Conservation (phyloP, 805 yeast genomes). For the Monosporozyma servazzii region DNA sequence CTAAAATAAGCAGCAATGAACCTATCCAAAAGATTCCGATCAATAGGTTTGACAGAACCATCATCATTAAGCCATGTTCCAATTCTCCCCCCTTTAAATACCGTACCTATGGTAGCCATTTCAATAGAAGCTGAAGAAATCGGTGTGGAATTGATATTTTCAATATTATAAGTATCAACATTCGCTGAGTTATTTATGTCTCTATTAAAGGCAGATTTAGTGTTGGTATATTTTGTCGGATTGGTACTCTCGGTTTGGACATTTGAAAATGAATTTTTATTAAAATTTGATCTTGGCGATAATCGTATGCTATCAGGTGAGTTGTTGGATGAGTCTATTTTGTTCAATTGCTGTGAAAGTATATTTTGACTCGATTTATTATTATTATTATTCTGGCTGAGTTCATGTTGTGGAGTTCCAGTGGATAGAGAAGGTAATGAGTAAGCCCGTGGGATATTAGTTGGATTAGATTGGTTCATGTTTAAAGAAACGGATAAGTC, state of each 20-base stretch:
- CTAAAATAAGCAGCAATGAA: conserved; percentile 38
- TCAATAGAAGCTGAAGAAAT: conserved; percentile 25
- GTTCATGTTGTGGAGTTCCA: background rate
- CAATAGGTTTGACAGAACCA: conserved; percentile 23
- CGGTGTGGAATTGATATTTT: conserved; percentile 20
- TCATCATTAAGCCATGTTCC: conserved; percentile 21
- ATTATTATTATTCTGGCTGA: background rate
- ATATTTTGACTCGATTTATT: background rate
- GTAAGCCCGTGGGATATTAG: background rate
- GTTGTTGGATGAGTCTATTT: background rate
- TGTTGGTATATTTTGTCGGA: background rate
- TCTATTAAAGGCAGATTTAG: background rate
- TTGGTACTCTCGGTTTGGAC: background rate
- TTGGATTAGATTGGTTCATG: background rate
- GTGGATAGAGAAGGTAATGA: background rate
- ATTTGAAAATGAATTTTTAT: background rate
- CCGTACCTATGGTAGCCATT: conserved; percentile 23
- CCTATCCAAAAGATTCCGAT: conserved; percentile 28
- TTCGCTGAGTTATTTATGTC: background rate
- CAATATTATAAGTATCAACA: conserved; percentile 7
- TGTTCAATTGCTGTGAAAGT: background rate
- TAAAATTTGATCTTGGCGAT: background rate
- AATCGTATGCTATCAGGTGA: background rate
- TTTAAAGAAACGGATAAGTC: background rate
- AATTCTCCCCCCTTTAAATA: conserved; percentile 25